Evolutionary conservation across 2,329 filamentous ascomycete species (phyloP).

Genomic region (Aspergillus intermedius): DNA sequence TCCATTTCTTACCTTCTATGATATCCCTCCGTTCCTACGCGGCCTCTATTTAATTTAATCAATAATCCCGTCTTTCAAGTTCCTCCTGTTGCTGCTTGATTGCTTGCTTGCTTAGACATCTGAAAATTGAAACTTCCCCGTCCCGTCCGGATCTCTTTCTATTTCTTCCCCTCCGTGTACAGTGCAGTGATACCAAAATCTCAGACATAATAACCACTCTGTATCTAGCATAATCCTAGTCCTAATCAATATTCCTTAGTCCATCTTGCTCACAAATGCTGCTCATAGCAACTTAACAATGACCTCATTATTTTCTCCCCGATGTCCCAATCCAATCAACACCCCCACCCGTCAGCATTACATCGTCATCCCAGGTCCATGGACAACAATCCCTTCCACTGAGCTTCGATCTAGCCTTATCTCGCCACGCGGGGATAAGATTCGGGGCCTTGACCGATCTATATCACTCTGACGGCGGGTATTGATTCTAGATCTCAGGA

Average conservation of each 20-base stretch:
- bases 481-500: no score
- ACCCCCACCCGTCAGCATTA: background rate
- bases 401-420: background rate
- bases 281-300: background rate
- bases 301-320: background rate
- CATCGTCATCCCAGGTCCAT: background rate
- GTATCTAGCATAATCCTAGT: conserved; percentile 5
- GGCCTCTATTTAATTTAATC: conserved; percentile 28
- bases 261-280: no score
- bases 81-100: conserved; percentile 9
- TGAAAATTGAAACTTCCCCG: background rate
- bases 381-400: background rate
- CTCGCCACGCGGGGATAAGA: background rate
- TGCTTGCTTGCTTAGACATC: background rate
- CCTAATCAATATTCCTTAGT: background rate
- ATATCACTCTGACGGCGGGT: no score
- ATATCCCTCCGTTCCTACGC: conserved; percentile 39
- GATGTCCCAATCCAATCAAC: background rate
- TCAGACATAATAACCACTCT: conserved; percentile 11
- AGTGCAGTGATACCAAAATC: conserved; percentile 8
- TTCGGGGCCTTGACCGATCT: background rate
- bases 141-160: conserved; percentile 8
- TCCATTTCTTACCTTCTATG: conserved; percentile 28
- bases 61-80: conserved; percentile 19
- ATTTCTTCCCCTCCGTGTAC: conserved; percentile 5